A percentile compares a stretch with the other conserved stretches of the same genome.
Conservation (phyloP, 2,329 filamentous ascomycete genomes). For the Colletotrichum neosansevieriae region DNA sequence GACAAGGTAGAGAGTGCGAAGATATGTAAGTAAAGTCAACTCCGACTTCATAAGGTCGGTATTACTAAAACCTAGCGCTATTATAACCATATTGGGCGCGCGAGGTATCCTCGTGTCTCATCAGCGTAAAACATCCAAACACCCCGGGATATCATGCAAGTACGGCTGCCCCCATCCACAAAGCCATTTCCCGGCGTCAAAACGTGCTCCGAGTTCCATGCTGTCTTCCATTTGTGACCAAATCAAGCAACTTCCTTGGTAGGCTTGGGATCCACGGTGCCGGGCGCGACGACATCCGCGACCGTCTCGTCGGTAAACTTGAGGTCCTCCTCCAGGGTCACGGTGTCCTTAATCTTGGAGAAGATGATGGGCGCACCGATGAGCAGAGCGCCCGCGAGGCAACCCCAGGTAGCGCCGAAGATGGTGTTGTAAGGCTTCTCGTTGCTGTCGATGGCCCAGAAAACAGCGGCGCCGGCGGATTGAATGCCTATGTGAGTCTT, state of each 20-base stretch:
- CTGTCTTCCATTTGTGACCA: not conserved
- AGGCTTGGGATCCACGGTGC: constrained; percentile 27
- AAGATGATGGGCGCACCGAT: constrained; percentile 84
- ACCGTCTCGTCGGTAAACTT: constrained; percentile 87
- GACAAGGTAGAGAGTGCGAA: no score
- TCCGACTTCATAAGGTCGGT: constrained; percentile 12
- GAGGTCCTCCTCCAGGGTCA: constrained; percentile 84
- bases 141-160: constrained; percentile 23
- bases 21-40: no score
- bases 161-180: not conserved
- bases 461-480: constrained; percentile 85
- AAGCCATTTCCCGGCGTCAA: not conserved
- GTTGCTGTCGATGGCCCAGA: constrained; percentile 76
- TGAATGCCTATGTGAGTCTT: constrained; percentile 68
- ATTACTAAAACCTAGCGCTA: constrained; percentile 9
- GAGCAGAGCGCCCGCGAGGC: constrained; percentile 79
- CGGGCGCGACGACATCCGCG: constrained; percentile 69
- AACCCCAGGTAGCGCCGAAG: constrained; percentile 79
- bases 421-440: constrained; percentile 76
- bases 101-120: constrained; percentile 25
- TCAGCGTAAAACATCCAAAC: not conserved
- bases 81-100: not conserved
- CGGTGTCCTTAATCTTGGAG: constrained; percentile 83
- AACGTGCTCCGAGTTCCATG: no score
- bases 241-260: constrained; percentile 24